phyloP scores from a whole-genome alignment of 1,284 basidiomycete genomes.

The Melampsora larici-populina region DNA sequence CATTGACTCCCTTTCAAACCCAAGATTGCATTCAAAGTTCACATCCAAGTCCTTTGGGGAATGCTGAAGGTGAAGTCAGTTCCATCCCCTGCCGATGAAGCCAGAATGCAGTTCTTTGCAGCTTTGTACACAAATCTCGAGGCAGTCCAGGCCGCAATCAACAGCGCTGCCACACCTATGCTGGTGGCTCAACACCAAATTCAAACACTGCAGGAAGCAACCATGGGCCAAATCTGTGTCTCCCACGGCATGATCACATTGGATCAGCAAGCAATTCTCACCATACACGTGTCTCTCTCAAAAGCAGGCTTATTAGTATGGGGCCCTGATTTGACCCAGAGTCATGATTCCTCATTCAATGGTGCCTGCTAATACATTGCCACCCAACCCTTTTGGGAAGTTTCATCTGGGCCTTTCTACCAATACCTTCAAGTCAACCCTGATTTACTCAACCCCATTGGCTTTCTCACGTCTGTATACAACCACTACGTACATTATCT shows the following conservation, averaged over 20 bases:
- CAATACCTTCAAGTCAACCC: slow-evolving; percentile 15
- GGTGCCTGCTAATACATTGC: slow-evolving; percentile 5
- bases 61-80: slow-evolving; percentile 30
- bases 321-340: slow-evolving; percentile 20
- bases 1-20: background rate
- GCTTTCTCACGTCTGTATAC: slow-evolving; percentile 9
- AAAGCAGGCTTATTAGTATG: background rate
- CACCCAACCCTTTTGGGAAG: slow-evolving; percentile 1
- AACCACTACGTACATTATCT: slow-evolving; percentile 35
- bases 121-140: slow-evolving; percentile 10
- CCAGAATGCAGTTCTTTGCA: background rate
- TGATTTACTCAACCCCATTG: slow-evolving; percentile 4
- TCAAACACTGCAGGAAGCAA: background rate
- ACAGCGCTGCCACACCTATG: background rate
- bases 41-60: no score
- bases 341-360: slow-evolving; percentile 4
- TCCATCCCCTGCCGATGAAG: slow-evolving; percentile 5
- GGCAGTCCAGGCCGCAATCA: background rate
- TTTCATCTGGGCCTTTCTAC: background rate
- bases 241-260: no score
- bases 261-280: no score
- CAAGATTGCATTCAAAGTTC: slow-evolving; percentile 29
- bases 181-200: background rate
- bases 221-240: background rate
- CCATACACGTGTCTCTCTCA: background rate